These are phyloP conservation scores for Citrus hindsii DNA, from an alignment of 345 rosid genomes.

Conservation along the genomic window DNA sequence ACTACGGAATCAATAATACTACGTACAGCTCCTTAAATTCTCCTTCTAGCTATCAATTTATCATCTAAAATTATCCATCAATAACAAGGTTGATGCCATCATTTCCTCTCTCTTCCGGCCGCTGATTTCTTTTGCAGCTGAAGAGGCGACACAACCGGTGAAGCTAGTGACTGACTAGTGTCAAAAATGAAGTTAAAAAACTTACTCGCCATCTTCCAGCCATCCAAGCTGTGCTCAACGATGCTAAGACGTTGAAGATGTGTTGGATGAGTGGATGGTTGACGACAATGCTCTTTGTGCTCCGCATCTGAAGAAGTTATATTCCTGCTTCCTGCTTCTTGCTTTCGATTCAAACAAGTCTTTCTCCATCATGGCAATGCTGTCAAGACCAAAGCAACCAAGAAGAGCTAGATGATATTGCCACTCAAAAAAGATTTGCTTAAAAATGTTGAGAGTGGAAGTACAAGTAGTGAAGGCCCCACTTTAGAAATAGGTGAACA, in stretches of 20 bases:
- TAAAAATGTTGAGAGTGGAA: no score
- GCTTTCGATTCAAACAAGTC: no score
- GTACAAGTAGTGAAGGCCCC: fast-evolving
- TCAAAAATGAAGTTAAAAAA: neutral
- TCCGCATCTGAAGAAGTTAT: no score
- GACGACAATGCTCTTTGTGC: neutral
- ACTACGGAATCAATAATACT: no score
- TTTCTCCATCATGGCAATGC: neutral
- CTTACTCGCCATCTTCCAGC: neutral
- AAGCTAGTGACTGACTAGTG: neutral
- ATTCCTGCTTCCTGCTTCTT: no score
- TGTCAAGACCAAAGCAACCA: neutral
- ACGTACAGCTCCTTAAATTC: no score
- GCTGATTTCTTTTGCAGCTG: neutral
- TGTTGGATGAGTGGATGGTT: neutral
- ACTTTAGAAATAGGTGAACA: no score
- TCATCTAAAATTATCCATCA: no score
- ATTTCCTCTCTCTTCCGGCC: neutral
- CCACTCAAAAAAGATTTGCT: no score
- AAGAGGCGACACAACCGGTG: neutral
- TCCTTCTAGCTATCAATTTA: no score
- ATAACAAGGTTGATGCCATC: no score
- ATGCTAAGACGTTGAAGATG: neutral
- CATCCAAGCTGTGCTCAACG: neutral
- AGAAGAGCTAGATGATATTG: no score